A percentile compares a stretch with the other conserved stretches of the same genome.
Conservation (phyloP, 345 rosid genomes). For the Brassica cretica region DNA sequence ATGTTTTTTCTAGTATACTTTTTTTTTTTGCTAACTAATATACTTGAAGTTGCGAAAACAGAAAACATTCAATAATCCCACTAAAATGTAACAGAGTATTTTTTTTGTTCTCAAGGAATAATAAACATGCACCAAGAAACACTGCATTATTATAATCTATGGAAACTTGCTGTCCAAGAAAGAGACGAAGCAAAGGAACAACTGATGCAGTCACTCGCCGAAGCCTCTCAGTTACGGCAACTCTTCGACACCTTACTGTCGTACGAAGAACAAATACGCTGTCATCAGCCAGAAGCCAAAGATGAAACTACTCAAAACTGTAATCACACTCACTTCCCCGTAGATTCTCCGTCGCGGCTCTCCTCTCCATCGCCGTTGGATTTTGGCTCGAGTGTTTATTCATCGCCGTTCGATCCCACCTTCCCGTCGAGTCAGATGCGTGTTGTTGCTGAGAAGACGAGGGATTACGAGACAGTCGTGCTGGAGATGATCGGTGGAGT, state of each 20-base stretch:
- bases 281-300: neutral
- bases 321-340: neutral
- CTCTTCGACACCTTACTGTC: constrained; percentile 12
- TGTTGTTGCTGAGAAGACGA: neutral
- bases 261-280: neutral
- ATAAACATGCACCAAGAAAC: constrained; percentile 15
- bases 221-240: constrained; percentile 19
- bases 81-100: neutral
- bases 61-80: neutral
- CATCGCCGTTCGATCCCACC: constrained; percentile 20
- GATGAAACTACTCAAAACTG: constrained; percentile 3
- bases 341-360: constrained; percentile 11
- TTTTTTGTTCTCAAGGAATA: neutral
- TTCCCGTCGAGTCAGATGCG: constrained; percentile 4
- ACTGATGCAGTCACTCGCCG: constrained; percentile 14
- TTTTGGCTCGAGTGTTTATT: neutral
- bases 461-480: constrained; percentile 27
- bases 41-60: neutral
- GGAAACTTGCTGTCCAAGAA: constrained; percentile 31
- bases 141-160: constrained; percentile 1
- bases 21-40: no score
- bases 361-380: constrained; percentile 13
- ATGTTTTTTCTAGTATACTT: neutral
- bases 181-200: constrained; percentile 37
- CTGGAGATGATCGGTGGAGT: constrained; percentile 36